Conservation (phyloP, 2,329 filamentous ascomycete genomes). For the Ramichloridium luteum region DNA sequence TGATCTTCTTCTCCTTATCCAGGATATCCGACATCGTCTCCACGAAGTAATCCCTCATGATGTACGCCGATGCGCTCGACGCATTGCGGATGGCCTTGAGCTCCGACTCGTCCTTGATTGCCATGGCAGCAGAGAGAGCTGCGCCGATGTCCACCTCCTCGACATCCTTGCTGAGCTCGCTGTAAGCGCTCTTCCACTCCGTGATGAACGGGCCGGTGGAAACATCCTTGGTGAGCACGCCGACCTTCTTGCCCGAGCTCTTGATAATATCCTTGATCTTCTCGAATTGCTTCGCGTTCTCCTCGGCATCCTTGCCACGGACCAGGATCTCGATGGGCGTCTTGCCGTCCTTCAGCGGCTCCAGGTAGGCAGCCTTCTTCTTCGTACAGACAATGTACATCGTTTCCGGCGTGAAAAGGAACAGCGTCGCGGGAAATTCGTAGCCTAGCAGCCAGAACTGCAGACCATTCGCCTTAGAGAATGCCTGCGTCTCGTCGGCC, state of each 20-base stretch:
- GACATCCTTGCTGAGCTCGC: constrained; percentile 66
- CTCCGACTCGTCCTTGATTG: constrained; percentile 90
- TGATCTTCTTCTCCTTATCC: constrained; percentile 94
- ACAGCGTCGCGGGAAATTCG: constrained; percentile 91
- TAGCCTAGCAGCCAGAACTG: constrained; percentile 98
- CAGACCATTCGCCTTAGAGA: constrained; percentile 92
- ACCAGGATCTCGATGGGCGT: constrained; percentile 86
- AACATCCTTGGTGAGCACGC: constrained; percentile 70
- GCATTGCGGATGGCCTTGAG: constrained; percentile 88
- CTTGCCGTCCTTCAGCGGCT: constrained; percentile 77
- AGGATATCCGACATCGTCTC: constrained; percentile 96
- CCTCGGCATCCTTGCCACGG: constrained; percentile 77
- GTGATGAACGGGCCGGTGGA: constrained; percentile 83
- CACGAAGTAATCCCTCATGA: constrained; percentile 94
- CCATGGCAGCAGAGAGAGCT: constrained; percentile 75
- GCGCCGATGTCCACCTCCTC: constrained; percentile 78
- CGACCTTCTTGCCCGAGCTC: constrained; percentile 79
- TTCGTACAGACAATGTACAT: constrained; percentile 89
- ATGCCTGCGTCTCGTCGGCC: constrained; percentile 73
- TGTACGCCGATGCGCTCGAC: constrained; percentile 81
- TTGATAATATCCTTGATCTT: constrained; percentile 81
- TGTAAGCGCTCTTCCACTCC: constrained; percentile 82
- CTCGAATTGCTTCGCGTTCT: constrained; percentile 82
- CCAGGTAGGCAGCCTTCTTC: constrained; percentile 95
- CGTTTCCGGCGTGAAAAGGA: constrained; percentile 78